These are phyloP conservation scores for Bryoglossum gracile DNA, from an alignment of 495 filamentous ascomycete genomes.

Conservation along the genomic window DNA sequence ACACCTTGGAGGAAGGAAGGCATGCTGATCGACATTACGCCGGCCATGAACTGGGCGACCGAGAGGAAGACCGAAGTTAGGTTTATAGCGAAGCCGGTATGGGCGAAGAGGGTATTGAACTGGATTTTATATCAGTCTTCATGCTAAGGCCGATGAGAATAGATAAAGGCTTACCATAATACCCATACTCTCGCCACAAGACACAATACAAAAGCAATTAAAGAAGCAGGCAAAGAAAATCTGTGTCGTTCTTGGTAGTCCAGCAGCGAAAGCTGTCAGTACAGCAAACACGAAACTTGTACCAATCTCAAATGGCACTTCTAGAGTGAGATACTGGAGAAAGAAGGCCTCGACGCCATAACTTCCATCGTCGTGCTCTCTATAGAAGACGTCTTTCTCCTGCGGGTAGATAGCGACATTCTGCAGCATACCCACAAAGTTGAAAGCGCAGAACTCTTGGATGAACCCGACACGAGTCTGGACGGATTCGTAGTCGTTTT, in stretches of 20 bases:
- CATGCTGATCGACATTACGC: constrained; percentile 60
- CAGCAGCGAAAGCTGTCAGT: constrained; percentile 51
- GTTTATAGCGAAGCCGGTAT: constrained; percentile 70
- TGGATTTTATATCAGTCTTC: not conserved
- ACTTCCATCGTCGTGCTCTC: constrained; percentile 59
- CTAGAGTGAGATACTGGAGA: constrained; percentile 54
- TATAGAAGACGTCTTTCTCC: constrained; percentile 64
- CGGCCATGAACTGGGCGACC: constrained; percentile 59
- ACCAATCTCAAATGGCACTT: constrained; percentile 62
- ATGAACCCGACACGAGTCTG: constrained; percentile 66
- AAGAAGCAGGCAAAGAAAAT: constrained; percentile 61
- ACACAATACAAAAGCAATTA: constrained; percentile 65
- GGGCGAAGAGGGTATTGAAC: constrained; percentile 67
- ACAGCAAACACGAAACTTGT: constrained; percentile 56
- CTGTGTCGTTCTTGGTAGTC: constrained; percentile 49
- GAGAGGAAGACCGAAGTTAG: constrained; percentile 55
- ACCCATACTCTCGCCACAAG: constrained; percentile 65
- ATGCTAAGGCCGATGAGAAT: not conserved
- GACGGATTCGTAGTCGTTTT: constrained; percentile 56
- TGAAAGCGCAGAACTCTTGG: constrained; percentile 61
- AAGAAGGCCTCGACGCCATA: constrained; percentile 65
- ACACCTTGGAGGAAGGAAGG: constrained; percentile 56
- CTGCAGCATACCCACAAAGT: constrained; percentile 73
- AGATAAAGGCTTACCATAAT: constrained; percentile 41
- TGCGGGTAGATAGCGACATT: constrained; percentile 65